Evolutionary conservation across 177 flowering plant genomes (phyloP).

Genomic region (Vitis hybrid): DNA sequence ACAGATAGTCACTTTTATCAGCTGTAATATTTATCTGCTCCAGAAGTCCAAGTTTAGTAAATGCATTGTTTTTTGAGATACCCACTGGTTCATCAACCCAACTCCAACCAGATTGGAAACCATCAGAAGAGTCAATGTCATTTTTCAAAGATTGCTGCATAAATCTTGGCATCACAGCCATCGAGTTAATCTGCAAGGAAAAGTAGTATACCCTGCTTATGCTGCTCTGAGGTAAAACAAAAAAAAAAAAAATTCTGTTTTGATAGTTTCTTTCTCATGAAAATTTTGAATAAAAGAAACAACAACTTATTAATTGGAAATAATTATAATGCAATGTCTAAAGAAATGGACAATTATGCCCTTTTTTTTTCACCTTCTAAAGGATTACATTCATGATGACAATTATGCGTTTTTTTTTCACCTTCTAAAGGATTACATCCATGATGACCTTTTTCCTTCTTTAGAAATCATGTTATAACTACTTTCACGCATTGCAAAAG

Average conservation of each 20-base stretch:
- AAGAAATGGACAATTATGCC: too few species aligned
- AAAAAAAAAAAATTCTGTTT: too few species aligned
- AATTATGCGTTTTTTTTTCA: too few species aligned
- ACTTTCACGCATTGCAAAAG: too few species aligned
- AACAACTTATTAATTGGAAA: too few species aligned
- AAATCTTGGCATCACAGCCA: constrained; percentile 39
- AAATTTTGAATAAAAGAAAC: background rate
- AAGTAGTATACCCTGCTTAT: background rate
- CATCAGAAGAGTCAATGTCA: constrained; percentile 36
- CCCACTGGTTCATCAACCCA: constrained; percentile 87
- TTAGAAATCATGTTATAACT: too few species aligned
- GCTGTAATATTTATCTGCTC: constrained; percentile 97
- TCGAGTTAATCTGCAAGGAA: constrained; percentile 69
- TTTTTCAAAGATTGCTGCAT: constrained; percentile 32
- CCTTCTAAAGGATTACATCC: too few species aligned
- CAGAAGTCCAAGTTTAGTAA: constrained; percentile 53
- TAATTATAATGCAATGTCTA: too few species aligned
- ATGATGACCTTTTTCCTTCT: too few species aligned
- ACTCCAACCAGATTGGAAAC: constrained; percentile 63
- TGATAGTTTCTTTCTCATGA: background rate
- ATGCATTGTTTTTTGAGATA: constrained; percentile 60
- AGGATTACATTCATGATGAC: too few species aligned
- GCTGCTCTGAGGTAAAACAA: background rate
- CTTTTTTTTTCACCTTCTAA: too few species aligned
- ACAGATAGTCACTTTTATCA: constrained; percentile 92